Base-by-base conservation (phyloP, 169 alveolate genomes). In the Plasmodium knowlesi region DNA sequence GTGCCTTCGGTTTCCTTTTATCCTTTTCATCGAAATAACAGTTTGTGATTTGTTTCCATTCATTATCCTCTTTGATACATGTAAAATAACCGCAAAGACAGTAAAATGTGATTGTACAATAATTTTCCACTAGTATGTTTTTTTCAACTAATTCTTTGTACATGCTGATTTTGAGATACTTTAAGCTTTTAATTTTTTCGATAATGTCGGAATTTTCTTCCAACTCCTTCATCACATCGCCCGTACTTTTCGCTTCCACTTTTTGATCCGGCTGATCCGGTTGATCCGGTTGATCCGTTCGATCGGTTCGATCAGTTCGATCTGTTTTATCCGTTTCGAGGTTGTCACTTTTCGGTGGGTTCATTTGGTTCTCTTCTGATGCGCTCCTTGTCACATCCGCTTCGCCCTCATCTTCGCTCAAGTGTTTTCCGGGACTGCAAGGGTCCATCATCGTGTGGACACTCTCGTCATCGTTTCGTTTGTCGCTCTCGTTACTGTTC, bases 21-120 rank as follows among this genome's bases (percentile, higher is more conserved):
- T 78, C 83, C 25, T 89, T 89, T 70, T 80, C 89, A 57, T 89
- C 94, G 82, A 43, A 80, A 57, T 89, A 80, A 34, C 94, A 89
- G 46, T 89, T 80, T 10, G 82, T 89, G 32, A 89, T 71, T 89
- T 89, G 94, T 61, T 89, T 89, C 94, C 94, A 89, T 43, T 89
- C 94, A 61, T 61, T 30, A 89, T 67, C 90, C 22, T 80, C 90
- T 79, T 80, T 67, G 3, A 89, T 89, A 80, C 82, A 89, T 89
- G 79, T 79, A 67, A 16, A 79, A 71, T 89, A 89, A 39, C 94
- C 94, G 72, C 94, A 89, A 25, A 89, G 73, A 53, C 94, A 89
- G 82, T 89, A 89, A 67, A 89, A 89, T 14, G 94, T 89, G 46
- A 89, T 76, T 37, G 46, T 50, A 30, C 43, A 86, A 41, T 86